Evolutionary conservation across 179 eudicot genomes (phyloP).

Genomic region (Silene coronaria): DNA sequence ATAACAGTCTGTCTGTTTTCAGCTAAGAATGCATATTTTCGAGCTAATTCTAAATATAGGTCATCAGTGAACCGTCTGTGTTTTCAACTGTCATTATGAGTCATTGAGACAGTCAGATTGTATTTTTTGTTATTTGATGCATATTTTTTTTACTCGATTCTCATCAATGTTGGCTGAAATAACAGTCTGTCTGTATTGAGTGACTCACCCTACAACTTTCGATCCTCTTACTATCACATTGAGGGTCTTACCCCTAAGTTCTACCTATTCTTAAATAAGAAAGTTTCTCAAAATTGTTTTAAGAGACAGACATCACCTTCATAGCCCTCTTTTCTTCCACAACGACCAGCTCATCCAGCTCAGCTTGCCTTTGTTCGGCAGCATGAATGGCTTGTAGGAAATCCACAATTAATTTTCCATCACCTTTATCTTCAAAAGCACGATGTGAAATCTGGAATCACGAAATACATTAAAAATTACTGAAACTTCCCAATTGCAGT

Average conservation of each 20-base stretch:
- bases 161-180: not conserved
- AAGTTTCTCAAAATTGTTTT: not conserved
- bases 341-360: conserved; percentile 64
- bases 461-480: conserved; percentile 10
- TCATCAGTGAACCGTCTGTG: no score
- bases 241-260: not conserved
- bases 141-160: not conserved
- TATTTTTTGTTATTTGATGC: no score
- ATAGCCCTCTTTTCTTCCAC: conserved; percentile 70
- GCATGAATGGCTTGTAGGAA: conserved; percentile 86
- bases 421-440: conserved; percentile 37
- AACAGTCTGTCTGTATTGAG: not conserved
- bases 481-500: not conserved
- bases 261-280: not conserved
- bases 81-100: no score
- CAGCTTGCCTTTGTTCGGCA: conserved; percentile 92
- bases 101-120: no score
- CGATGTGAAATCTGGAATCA: conserved; percentile 40
- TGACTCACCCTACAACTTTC: not conserved
- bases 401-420: conserved; percentile 83
- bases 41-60: no score
- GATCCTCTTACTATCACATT: not conserved
- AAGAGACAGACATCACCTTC: conserved; percentile 44
- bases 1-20: not conserved
- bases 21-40: no score